Evolutionary conservation across 169 alveolate genomes (phyloP), one percentile per base, ranked within the genome.

Genomic region (Cryptosporidium meleagridis): DNA sequence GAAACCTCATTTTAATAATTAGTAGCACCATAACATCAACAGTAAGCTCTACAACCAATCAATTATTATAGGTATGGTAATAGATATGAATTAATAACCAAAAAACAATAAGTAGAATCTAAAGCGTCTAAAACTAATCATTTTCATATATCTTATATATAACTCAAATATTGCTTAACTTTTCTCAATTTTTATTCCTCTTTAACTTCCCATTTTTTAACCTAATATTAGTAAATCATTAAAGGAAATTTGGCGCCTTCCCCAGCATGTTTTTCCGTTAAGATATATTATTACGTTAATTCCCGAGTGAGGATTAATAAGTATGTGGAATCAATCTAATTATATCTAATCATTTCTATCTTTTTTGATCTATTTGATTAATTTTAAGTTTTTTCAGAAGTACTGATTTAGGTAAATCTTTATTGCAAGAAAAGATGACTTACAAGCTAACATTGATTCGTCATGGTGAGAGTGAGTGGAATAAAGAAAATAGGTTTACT

Each of bases 381-480:
- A 55, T 55, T 55, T 55, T 55, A 5, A 55, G 12, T 23, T 55
- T 55, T 55, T 26, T 55, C 35, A 31, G 35, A 55, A 68, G 12
- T 35, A 14, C 3, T 12, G 75, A 14, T 68, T 69, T 65, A 21
- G 39, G 21, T 39, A 21, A 35, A 31, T 10, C 1, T 23, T 48
- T 1, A 48, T 16, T 26, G 21, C 35, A 41, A n/a, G 23, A 10
- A 35, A 65, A 41, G 26, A 80, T 80, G 89, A 12, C 59, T 21
- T 80, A 80, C 75, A 80, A 80, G 51, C 75, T 80, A 45, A 65
- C 75, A 70, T 61, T 75, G 71, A 94, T 95, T 10, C 93, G 98
- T 73, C 97, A 95, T 85, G 99, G 99, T 73, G 99, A 98, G 87
- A 94, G 98, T 44, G 84, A 95, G 41, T 97, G 99, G 99, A 97